Conservation (phyloP, 371 early-diverging fungal species). For the Rhizopus delemar region DNA sequence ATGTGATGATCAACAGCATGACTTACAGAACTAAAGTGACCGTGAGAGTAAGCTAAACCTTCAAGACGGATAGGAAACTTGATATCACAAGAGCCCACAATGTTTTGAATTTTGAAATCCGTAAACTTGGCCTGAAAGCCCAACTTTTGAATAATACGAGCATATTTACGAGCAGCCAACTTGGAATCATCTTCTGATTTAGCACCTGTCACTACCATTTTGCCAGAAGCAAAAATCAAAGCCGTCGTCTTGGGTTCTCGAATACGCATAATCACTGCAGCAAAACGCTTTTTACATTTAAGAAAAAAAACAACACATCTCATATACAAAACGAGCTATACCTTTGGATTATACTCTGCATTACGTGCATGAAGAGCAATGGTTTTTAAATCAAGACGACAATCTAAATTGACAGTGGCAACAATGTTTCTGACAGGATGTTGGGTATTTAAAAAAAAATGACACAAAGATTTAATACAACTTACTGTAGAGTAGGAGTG, state of each 20-base stretch:
- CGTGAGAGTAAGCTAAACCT: constrained; percentile 98
- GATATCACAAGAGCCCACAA: constrained; percentile 99
- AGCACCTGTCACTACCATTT: constrained; percentile 99
- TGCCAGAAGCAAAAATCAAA: constrained; percentile 99
- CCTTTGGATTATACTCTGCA: constrained; percentile 99
- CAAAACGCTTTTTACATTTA: constrained; percentile 88
- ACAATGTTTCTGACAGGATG: constrained; percentile 88
- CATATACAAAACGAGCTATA: constrained; percentile 34
- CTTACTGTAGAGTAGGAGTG: constrained; percentile 85
- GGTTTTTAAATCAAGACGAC: constrained; percentile 98
- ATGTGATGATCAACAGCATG: neutral
- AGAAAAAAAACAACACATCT: neutral
- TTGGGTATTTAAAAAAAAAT: constrained; percentile 1
- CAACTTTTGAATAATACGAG: constrained; percentile 99
- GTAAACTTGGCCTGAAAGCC: constrained; percentile 99
- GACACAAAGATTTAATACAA: constrained; percentile 21
- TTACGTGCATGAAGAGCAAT: constrained; percentile 99
- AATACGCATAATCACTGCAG: constrained; percentile 99
- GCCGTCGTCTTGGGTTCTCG: constrained; percentile 99
- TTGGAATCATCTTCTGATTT: constrained; percentile 97
- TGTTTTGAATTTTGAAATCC: constrained; percentile 99
- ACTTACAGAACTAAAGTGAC: constrained; percentile 94
- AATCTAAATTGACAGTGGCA: constrained; percentile 99
- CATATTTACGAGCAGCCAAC: constrained; percentile 99
- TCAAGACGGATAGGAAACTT: constrained; percentile 99